A percentile compares a stretch with the other conserved stretches of the same genome.
These are phyloP conservation scores for Kernera saxatilis DNA, from an alignment of 345 rosid genomes.

Conservation along the genomic window DNA sequence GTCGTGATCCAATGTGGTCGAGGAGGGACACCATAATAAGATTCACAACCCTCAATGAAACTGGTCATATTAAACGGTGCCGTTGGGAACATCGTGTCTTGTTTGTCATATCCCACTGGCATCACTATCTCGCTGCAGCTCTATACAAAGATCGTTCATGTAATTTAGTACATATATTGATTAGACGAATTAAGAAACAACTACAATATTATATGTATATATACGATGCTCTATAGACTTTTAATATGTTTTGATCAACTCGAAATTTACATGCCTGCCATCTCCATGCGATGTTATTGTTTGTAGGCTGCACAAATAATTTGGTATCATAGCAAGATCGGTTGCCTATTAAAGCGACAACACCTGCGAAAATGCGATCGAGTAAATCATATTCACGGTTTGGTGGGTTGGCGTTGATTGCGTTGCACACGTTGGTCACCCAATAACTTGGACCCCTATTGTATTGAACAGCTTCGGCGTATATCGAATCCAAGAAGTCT, in stretches of 20 bases:
- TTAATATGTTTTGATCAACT: background rate
- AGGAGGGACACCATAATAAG: constrained; percentile 49
- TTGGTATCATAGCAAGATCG: constrained; percentile 22
- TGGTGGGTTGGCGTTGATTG: constrained; percentile 26
- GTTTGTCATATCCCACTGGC: constrained; percentile 44
- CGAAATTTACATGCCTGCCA: constrained; percentile 36
- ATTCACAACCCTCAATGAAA: constrained; percentile 37
- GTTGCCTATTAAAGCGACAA: constrained; percentile 12
- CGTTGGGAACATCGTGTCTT: constrained; percentile 53
- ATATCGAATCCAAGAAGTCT: constrained; percentile 10
- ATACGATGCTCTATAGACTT: background rate
- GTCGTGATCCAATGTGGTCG: constrained; percentile 71
- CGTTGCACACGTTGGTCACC: constrained; percentile 36
- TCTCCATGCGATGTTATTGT: constrained; percentile 29
- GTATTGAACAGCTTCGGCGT: constrained; percentile 40
- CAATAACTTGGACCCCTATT: constrained; percentile 24
- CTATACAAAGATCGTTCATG: constrained; percentile 19
- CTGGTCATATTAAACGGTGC: constrained; percentile 39
- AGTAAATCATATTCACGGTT: constrained; percentile 23
- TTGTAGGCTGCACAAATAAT: background rate
- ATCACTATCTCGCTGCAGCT: constrained; percentile 65
- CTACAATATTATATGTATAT: background rate
- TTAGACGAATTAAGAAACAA: background rate
- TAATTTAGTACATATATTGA: background rate
- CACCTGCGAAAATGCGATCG: constrained; percentile 34